A percentile compares a stretch with the other conserved stretches of the same genome.
phyloP scores from a whole-genome alignment of 306 rosid genomes.

The Senna tora region DNA sequence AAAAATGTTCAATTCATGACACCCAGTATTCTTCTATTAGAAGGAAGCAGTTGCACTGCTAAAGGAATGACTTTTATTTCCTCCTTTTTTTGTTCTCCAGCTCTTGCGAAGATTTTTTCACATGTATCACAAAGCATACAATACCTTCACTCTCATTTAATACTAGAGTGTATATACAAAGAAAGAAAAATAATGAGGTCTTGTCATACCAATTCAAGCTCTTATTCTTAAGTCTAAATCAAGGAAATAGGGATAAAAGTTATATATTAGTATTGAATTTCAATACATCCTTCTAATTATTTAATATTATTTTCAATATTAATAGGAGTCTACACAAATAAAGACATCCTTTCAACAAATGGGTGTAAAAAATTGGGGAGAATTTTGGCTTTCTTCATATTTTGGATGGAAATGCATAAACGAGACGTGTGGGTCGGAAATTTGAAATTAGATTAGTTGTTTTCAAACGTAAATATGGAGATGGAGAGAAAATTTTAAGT shows the following conservation, averaged over 20 bases:
- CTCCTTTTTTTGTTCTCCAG: background rate
- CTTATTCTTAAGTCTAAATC: background rate
- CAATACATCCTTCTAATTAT: too few relatives aligned
- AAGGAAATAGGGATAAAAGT: too few relatives aligned
- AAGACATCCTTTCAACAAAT: too few relatives aligned
- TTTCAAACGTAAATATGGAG: conserved; percentile 1
- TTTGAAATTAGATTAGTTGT: background rate
- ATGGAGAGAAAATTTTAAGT: too few relatives aligned
- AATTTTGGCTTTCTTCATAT: conserved; percentile 1
- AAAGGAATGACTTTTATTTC: background rate
- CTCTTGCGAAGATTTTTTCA: background rate
- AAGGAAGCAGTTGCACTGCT: background rate
- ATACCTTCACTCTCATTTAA: background rate
- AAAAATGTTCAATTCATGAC: background rate
- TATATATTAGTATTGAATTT: too few relatives aligned
- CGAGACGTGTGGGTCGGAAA: background rate
- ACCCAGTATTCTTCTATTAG: background rate
- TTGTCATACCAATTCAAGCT: background rate
- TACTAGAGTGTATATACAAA: background rate
- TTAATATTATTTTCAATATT: too few relatives aligned
- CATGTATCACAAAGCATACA: background rate
- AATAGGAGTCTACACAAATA: too few relatives aligned
- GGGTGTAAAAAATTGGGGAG: background rate
- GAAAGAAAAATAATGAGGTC: background rate
- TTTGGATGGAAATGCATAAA: background rate